Percentiles rank a stretch among this genome's conserved stretches.
Conservation (phyloP, 179 eudicot species). For the Heliamphora ciliata region DNA sequence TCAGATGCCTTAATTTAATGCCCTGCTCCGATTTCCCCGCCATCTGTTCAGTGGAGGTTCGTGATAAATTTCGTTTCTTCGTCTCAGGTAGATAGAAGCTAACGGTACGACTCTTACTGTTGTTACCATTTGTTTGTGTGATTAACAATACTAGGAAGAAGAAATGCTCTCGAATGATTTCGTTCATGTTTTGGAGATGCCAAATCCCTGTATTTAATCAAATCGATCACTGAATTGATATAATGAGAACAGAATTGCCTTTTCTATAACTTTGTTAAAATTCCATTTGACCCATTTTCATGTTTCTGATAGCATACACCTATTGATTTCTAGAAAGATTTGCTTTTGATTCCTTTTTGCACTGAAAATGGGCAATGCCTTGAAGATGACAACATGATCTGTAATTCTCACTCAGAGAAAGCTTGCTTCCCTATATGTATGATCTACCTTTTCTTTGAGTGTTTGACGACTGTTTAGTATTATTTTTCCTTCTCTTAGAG, state of each 20-base stretch:
- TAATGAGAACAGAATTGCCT: not conserved
- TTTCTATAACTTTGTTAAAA: not conserved
- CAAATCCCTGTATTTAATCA: not conserved
- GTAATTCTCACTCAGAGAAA: not conserved
- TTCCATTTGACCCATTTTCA: too few relatives aligned
- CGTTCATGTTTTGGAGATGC: conserved; percentile 1
- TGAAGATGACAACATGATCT: conserved; percentile 2
- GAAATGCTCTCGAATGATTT: conserved; percentile 3
- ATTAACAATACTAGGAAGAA: conserved; percentile 7
- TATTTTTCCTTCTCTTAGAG: too few relatives aligned
- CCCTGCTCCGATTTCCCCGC: not conserved
- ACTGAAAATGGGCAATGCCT: not conserved
- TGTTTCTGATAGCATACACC: not conserved
- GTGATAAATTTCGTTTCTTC: not conserved
- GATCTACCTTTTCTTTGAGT: too few relatives aligned
- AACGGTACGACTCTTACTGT: conserved; percentile 5
- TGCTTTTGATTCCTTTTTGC: not conserved
- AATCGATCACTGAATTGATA: not conserved
- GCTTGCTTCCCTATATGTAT: too few relatives aligned
- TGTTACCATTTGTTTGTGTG: not conserved
- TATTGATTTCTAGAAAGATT: not conserved
- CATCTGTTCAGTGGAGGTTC: not conserved
- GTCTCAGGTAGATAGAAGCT: conserved; percentile 15
- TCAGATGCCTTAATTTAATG: not conserved
- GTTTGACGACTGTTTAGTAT: too few relatives aligned